Evolutionary conservation across 768 basidiomycete genomes (phyloP).

Genomic region (Holtermannia corniformis): DNA sequence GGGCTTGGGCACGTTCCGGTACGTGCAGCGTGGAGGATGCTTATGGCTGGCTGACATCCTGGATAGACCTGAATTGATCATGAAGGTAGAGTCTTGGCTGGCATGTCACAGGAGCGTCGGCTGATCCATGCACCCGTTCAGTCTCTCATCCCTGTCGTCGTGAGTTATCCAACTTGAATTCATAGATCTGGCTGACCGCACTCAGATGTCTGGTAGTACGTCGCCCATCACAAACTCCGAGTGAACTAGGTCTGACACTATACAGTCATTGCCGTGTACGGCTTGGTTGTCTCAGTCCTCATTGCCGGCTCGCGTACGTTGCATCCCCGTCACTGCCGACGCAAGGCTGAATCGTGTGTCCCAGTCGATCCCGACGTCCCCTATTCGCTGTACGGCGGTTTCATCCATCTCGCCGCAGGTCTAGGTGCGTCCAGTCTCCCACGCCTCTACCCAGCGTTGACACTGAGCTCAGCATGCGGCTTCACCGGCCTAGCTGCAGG

Average conservation of each 20-base stretch:
- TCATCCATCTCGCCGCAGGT: conserved; percentile 85
- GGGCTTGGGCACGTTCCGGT: conserved; percentile 77
- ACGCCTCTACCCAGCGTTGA: not conserved
- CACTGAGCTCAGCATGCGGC: conserved; percentile 54
- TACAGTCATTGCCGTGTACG: conserved; percentile 81
- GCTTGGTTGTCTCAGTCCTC: conserved; percentile 87
- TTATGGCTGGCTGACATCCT: not conserved
- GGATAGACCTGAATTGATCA: conserved; percentile 74
- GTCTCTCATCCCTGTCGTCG: conserved; percentile 89
- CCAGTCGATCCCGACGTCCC: conserved; percentile 55
- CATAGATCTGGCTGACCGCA: not conserved
- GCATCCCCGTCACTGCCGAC: not conserved
- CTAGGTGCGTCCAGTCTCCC: conserved; percentile 39
- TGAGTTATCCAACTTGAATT: conserved; percentile 21
- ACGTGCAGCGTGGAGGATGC: not conserved
- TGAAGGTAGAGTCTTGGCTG: conserved; percentile 58
- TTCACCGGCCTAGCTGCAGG: conserved; percentile 86
- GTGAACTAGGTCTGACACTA: not conserved
- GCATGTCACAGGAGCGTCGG: conserved; percentile 14
- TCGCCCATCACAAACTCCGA: conserved; percentile 3
- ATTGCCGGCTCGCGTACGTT: conserved; percentile 61
- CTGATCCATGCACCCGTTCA: conserved; percentile 33
- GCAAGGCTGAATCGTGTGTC: conserved; percentile 1
- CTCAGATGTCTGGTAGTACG: conserved; percentile 77
- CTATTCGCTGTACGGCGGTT: conserved; percentile 77